Evolutionary conservation across 805 yeast genomes (phyloP).

Genomic region (Suhomyces xylopsoci): DNA sequence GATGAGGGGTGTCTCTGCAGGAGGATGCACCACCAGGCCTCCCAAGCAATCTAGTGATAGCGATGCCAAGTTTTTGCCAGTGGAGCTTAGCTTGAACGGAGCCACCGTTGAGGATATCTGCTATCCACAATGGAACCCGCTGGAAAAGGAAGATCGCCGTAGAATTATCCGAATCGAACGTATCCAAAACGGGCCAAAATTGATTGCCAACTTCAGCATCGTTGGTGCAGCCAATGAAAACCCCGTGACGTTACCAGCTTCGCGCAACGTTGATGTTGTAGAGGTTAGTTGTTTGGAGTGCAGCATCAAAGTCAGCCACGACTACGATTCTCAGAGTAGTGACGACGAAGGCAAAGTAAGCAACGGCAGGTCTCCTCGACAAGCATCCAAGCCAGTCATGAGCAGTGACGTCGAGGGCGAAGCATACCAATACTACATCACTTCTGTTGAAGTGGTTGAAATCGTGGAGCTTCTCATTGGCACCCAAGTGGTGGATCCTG

Average conservation of each 20-base stretch:
- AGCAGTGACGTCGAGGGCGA: slow-evolving; percentile 23
- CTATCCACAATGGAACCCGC: slow-evolving; percentile 46
- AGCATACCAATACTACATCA: slow-evolving; percentile 46
- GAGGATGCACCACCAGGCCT: slow-evolving; percentile 55
- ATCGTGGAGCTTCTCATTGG: slow-evolving; percentile 62
- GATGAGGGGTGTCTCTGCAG: slow-evolving; percentile 56
- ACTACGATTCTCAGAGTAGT: slow-evolving; percentile 19
- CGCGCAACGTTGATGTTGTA: slow-evolving; percentile 41
- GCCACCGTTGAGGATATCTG: slow-evolving; percentile 50
- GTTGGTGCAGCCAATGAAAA: slow-evolving; percentile 51
- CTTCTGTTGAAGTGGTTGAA: slow-evolving; percentile 65
- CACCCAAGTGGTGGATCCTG: slow-evolving; percentile 41
- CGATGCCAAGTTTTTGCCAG: slow-evolving; percentile 40
- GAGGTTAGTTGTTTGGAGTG: slow-evolving; percentile 63
- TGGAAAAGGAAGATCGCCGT: slow-evolving; percentile 49
- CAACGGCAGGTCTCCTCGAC: slow-evolving; percentile 1
- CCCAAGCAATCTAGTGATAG: slow-evolving; percentile 40
- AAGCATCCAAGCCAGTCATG: slow-evolving; percentile 6
- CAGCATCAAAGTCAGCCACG: slow-evolving; percentile 25
- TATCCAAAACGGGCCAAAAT: slow-evolving; percentile 45
- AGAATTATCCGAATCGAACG: slow-evolving; percentile 59
- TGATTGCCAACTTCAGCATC: slow-evolving; percentile 49
- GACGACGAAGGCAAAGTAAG: slow-evolving; percentile 20
- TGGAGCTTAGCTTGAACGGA: slow-evolving; percentile 42
- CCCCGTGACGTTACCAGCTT: slow-evolving; percentile 36